These are phyloP conservation scores for Rhodomyrtus tomentosa DNA, from an alignment of 345 rosid genomes.

Conservation along the genomic window DNA sequence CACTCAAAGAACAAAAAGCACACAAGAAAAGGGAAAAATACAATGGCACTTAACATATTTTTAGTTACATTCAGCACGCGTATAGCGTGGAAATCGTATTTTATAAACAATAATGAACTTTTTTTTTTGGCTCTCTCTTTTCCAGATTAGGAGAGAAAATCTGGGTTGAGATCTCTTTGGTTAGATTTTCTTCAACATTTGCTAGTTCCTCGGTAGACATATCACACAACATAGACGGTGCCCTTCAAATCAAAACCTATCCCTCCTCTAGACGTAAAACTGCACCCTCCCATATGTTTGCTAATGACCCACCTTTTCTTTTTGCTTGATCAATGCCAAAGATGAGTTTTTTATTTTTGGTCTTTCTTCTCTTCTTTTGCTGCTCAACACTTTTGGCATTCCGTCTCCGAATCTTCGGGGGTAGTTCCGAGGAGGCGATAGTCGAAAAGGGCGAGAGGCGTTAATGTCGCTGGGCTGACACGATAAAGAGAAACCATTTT, in stretches of 20 bases:
- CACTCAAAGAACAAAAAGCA: neutral
- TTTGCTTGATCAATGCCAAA: neutral
- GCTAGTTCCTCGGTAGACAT: neutral
- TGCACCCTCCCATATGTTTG: neutral
- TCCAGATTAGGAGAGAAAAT: neutral
- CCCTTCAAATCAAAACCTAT: neutral
- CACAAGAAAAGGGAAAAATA: neutral
- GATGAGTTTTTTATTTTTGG: neutral
- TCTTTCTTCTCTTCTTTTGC: neutral
- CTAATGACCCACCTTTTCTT: neutral
- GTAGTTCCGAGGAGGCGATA: conserved; percentile 21
- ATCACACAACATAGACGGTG: neutral
- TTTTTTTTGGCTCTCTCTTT: neutral
- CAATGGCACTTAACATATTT: neutral
- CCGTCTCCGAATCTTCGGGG: conserved; percentile 1
- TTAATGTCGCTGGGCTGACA: conserved; percentile 54
- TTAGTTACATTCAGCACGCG: neutral
- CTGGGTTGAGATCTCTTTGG: neutral
- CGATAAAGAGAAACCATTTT: conserved; percentile 67
- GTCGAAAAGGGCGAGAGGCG: conserved; percentile 25
- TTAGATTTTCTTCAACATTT: neutral
- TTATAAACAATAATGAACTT: neutral
- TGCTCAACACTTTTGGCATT: neutral
- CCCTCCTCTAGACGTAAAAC: neutral
- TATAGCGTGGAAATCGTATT: neutral